A percentile compares a stretch with the other conserved stretches of the same genome.
phyloP scores from a whole-genome alignment of 2,329 filamentous ascomycete species.

The Monosporascus sp. region DNA sequence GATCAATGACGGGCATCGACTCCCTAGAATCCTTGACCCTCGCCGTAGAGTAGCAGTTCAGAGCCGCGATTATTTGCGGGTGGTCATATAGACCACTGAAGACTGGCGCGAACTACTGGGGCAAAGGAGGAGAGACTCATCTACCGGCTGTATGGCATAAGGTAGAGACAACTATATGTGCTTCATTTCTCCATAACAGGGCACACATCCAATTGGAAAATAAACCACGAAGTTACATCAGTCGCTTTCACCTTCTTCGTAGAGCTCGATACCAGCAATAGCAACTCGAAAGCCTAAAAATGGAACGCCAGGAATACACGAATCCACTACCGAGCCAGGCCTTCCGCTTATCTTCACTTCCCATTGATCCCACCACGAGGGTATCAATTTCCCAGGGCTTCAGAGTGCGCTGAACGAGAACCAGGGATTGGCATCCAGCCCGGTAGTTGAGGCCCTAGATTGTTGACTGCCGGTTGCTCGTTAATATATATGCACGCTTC shows the following conservation, averaged over 20 bases:
- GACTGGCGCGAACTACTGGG: no score
- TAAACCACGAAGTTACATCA: no score
- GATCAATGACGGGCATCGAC: no score
- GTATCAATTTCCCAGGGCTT: constrained; percentile 27
- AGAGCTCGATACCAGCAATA: constrained; percentile 18
- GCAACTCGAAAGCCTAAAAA: constrained; percentile 14
- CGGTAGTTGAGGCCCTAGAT: constrained; percentile 31
- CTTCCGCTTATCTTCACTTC: constrained; percentile 19
- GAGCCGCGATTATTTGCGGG: no score
- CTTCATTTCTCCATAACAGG: no score
- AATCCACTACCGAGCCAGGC: background rate
- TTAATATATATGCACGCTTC: constrained; percentile 32
- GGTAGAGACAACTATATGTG: no score
- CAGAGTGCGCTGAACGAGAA: constrained; percentile 28
- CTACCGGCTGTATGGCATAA: no score
- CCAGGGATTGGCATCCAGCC: constrained; percentile 29
- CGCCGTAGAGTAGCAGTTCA: no score
- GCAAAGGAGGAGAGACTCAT: no score
- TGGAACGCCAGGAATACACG: constrained; percentile 4
- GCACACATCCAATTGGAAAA: no score
- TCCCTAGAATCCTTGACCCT: no score
- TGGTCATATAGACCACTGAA: no score
- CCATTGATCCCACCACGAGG: constrained; percentile 29
- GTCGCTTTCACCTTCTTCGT: constrained; percentile 14
- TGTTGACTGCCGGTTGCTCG: constrained; percentile 26